phyloP scores from a whole-genome alignment of 352 stramenopile species.

The Pythium monospermum region DNA sequence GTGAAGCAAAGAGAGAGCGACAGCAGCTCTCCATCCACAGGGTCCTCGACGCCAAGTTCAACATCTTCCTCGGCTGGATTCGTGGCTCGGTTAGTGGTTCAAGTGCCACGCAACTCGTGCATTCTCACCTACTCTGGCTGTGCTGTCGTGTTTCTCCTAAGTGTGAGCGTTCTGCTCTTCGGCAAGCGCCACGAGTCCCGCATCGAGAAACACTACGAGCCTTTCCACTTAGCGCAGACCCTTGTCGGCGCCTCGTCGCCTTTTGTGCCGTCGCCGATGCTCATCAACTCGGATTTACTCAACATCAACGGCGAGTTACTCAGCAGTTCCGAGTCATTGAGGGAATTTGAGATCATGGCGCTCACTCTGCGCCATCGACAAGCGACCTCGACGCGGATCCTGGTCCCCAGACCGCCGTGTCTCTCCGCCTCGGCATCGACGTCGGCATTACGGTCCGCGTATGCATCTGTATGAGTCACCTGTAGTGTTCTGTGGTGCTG shows the following conservation, averaged over 20 bases:
- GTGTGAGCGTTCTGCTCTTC: slow-evolving; percentile 20
- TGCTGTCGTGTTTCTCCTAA: slow-evolving; percentile 16
- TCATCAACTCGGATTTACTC: slow-evolving; percentile 21
- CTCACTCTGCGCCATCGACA: slow-evolving; percentile 21
- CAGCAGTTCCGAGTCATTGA: slow-evolving; percentile 12
- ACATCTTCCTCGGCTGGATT: not conserved
- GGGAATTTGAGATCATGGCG: slow-evolving; percentile 23
- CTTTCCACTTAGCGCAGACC: slow-evolving; percentile 21
- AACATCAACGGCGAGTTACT: slow-evolving; percentile 19
- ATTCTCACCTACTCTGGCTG: slow-evolving; percentile 19
- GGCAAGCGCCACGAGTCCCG: slow-evolving; percentile 20
- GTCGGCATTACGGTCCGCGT: slow-evolving; percentile 12
- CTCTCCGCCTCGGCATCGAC: slow-evolving; percentile 9
- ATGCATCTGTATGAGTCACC: not conserved
- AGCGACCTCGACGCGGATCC: slow-evolving; percentile 8
- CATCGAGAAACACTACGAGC: slow-evolving; percentile 21
- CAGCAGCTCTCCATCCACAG: too few species aligned
- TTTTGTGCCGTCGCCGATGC: slow-evolving; percentile 7
- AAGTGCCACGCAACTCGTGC: slow-evolving; percentile 9
- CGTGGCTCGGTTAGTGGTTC: slow-evolving; percentile 10
- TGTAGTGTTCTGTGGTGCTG: not conserved
- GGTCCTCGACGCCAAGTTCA: not conserved
- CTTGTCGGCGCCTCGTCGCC: slow-evolving; percentile 13
- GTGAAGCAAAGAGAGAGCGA: slow-evolving; percentile 3
- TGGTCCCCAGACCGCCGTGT: slow-evolving; percentile 15